A percentile compares a stretch with the other conserved stretches of the same genome.
Evolutionary conservation across 176 grass and related monocot genomes (phyloP).

Genomic region (Microstegium vimineum): DNA sequence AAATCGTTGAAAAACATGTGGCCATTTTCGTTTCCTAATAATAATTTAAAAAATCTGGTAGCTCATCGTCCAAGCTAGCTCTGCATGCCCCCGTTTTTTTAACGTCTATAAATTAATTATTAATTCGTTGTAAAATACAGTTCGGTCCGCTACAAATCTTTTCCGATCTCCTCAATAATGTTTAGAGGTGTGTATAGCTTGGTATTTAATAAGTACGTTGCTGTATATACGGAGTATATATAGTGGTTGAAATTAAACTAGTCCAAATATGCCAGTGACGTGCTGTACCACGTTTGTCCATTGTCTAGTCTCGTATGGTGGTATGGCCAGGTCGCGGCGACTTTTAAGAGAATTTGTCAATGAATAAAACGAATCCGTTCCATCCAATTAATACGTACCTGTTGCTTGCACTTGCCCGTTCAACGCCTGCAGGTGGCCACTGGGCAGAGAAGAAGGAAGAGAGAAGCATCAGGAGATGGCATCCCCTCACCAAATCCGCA

Average conservation of each 20-base stretch:
- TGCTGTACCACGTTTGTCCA: conserved; percentile 47
- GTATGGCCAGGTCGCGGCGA: conserved; percentile 20
- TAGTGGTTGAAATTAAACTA: background rate
- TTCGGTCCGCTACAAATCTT: background rate
- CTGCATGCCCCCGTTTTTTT: accelerated
- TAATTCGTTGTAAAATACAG: too few relatives aligned
- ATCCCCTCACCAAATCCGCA: conserved; percentile 41
- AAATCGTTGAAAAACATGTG: background rate
- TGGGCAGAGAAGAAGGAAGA: background rate
- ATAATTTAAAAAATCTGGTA: too few relatives aligned
- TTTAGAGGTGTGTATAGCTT: background rate
- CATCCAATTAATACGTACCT: conserved; percentile 11
- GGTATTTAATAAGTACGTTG: background rate
- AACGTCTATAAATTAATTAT: background rate
- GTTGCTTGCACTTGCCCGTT: conserved; percentile 27
- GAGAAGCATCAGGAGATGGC: conserved; percentile 20
- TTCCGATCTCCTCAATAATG: background rate
- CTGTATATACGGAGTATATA: background rate
- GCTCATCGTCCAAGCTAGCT: background rate
- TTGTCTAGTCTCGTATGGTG: conserved; percentile 1
- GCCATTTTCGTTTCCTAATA: too few relatives aligned
- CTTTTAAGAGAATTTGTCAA: conserved; percentile 30
- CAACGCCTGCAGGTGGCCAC: conserved; percentile 3
- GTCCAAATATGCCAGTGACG: conserved; percentile 12
- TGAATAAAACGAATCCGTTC: background rate